Evolutionary conservation across 805 yeast genomes (phyloP), one percentile per base, ranked within the genome.

Genomic region (Kluyveromyces siamensis): DNA sequence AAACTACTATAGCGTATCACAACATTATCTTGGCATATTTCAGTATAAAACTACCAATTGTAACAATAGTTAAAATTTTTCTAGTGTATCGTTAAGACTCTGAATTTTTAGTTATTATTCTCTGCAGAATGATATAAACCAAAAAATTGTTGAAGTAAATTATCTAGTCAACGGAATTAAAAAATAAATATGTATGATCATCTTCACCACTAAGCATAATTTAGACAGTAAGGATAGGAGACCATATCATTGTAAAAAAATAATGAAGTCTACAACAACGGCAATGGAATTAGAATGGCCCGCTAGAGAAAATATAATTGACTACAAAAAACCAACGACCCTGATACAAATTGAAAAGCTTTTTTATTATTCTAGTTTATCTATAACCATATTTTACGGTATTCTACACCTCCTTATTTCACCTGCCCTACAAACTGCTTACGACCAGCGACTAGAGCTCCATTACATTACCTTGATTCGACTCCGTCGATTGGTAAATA

Each of bases 381-480:
- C 49, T 27, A 45, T 52, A 11, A 55, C 66, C 21, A 33, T 60
- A 2, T 27, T 44, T 3, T 65, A 58, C 46, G 40, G 60, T 16
- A 19, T 55, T 35, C 38, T 55, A 43, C 51, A 58, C 33, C 52
- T 68, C 7, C 55, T 66, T 4, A 44, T 77, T 11, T 69, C 69
- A 46, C 81, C 81, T 2, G 51, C 69, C 18, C 45, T 76, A 6
- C 63, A 65, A 14, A 46, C 63, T 6, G 71, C 69, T 27, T 72
- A 63, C 51, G 65, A 64, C 6, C 68, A 77, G 52, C 61, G 81
- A 41, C 45, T 57, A 1, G 69, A 68, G 2, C 60, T 71, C 8
- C 51, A 66, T 11, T 52, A 55, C 2, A 55, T 51, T 39, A 66
- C 65, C 1, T 60, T 71, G 13, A 27, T 55, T 2, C 58, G 57